Conservation (phyloP, 768 basidiomycete species). For the Jaapia argillacea region DNA sequence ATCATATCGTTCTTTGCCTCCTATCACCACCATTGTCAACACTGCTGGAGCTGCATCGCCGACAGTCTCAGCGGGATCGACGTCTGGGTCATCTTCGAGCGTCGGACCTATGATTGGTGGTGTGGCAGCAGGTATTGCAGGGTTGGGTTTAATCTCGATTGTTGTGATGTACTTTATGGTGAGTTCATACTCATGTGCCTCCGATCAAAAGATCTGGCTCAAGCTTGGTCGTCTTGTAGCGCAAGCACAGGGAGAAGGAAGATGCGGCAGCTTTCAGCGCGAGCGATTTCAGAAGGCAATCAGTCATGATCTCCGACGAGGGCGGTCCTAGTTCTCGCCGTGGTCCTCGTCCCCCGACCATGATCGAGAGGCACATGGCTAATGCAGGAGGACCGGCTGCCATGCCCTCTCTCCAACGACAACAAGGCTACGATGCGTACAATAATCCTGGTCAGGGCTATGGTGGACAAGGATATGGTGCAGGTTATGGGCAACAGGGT, state of each 20-base stretch:
- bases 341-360: conserved; percentile 53
- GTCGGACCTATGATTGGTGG: neutral
- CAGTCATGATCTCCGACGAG: conserved; percentile 49
- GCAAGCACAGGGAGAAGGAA: conserved; percentile 22
- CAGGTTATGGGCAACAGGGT: conserved; percentile 6
- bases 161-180: conserved; percentile 26
- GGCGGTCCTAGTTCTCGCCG: conserved; percentile 21
- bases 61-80: too few species aligned
- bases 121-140: neutral
- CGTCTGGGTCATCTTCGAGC: too few species aligned
- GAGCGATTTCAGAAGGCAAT: conserved; percentile 50
- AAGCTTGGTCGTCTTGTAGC: conserved; percentile 8
- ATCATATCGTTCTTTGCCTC: too few species aligned
- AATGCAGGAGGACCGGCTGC: conserved; percentile 14
- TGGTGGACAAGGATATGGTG: conserved; percentile 2
- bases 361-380: conserved; percentile 43
- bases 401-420: conserved; percentile 3
- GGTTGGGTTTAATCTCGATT: conserved; percentile 1
- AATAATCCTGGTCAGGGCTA: neutral
- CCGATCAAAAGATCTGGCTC: neutral
- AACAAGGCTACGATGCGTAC: conserved; percentile 2
- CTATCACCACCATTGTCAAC: too few species aligned
- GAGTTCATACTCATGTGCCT: conserved; percentile 8
- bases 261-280: conserved; percentile 35
- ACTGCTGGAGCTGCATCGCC: too few species aligned